Percentiles rank a stretch among this genome's conserved stretches.
phyloP scores from a whole-genome alignment of 139 green algal species.

The Mesotaenium endlicherianum region DNA sequence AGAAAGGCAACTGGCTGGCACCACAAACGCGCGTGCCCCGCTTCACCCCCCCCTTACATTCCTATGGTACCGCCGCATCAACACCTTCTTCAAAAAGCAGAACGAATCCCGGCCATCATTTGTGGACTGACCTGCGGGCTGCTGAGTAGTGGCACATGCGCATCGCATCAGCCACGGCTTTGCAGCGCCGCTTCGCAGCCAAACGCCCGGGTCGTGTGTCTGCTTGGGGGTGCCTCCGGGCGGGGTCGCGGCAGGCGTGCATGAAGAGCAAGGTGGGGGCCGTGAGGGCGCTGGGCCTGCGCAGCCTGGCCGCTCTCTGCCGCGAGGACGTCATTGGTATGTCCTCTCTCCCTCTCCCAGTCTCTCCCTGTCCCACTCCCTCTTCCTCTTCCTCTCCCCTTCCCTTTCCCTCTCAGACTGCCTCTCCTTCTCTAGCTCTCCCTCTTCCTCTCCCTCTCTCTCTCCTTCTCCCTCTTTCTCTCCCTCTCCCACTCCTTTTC shows the following conservation, averaged over 20 bases:
- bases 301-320: constrained; percentile 2
- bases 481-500: not conserved
- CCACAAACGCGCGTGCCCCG: too few species aligned
- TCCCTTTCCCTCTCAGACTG: not conserved
- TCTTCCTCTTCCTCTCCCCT: not conserved
- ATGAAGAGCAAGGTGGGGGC: not conserved
- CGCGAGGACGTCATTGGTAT: constrained; percentile 18
- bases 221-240: too few species aligned
- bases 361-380: not conserved
- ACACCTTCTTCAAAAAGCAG: too few species aligned
- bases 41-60: too few species aligned
- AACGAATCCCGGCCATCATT: too few species aligned
- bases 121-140: too few species aligned
- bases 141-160: too few species aligned
- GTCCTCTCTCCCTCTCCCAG: not conserved
- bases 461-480: not conserved
- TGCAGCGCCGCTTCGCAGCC: too few species aligned
- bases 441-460: not conserved
- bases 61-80: too few species aligned
- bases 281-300: not conserved
- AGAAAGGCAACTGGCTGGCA: too few species aligned
- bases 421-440: not conserved
- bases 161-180: too few species aligned
- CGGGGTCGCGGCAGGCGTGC: not conserved
- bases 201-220: too few species aligned